Base-by-base conservation (phyloP, 805 yeast species). In the Candida ascalaphidarum region DNA sequence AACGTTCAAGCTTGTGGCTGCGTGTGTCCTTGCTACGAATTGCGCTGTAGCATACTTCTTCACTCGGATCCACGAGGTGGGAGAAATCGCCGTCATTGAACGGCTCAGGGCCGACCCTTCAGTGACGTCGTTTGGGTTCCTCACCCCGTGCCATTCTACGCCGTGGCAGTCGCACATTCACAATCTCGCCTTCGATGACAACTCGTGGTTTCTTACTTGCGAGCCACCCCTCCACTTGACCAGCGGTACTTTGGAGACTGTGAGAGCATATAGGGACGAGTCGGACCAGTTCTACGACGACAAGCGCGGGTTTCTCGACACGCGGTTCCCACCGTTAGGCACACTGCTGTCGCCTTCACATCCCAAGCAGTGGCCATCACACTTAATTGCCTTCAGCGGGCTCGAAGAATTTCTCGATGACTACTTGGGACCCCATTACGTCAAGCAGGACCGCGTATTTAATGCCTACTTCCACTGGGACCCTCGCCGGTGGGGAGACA, bases 141-240 rank as follows among this genome's bases (percentile, higher is more conserved):
- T 92, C 11, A 85, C 88, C 47, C 98, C 99, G 0, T 92, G 99
- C 44, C 99, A 92, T 52, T 88, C 97, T 0, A 89, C 96, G 0
- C 99, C 98, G 2, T 82, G 92, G 77, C 95, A 85, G 46, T 73
- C 92, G 15, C 76, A 81, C 47, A 54, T 92, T 22, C 95, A 88
- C 45, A 56, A 81, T 14, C 50, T 59, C 7, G 67, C 62, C 16
- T 48, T 58, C 11, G 41, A 42, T 2, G 19, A 33, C 11, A 40
- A 48, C 1, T 67, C 71, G 9, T 82, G 95, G 94, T 77, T 79
- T 30, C 58, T 92, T 22, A 74, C 95, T 0, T 92, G 99, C 52
- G 94, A 85, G 32, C 99, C 99, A 0, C 97, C 98, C 1, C 48
- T 76, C 12, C 68, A 66, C 31, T 39, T 64, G 11, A 31, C 31